These are phyloP conservation scores for Pythium sp. DNA, from an alignment of 352 stramenopile species.

Conservation along the genomic window DNA sequence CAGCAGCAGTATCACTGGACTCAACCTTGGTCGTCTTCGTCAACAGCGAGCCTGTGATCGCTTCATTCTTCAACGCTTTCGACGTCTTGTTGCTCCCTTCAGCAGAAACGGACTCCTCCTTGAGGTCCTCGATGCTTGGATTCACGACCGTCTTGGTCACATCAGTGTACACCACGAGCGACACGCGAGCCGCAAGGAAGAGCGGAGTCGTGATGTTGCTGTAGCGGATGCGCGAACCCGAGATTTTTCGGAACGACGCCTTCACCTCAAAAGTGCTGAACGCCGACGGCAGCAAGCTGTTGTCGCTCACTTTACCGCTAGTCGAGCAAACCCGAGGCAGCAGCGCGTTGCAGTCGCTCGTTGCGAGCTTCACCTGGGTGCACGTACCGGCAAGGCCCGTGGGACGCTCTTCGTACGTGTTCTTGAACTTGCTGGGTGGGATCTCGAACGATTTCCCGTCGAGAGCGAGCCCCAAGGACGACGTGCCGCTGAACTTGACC, in stretches of 20 bases:
- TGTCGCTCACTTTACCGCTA: neutral
- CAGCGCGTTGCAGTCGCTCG: neutral
- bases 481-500: slow-evolving; percentile 5
- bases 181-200: neutral
- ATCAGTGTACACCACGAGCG: neutral
- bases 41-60: slow-evolving; percentile 1
- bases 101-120: neutral
- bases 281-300: neutral
- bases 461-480: neutral
- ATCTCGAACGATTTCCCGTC: slow-evolving; percentile 6
- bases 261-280: slow-evolving; percentile 5
- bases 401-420: slow-evolving; percentile 1
- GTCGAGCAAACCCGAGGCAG: neutral
- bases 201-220: neutral
- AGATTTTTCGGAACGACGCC: neutral
- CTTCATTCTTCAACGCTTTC: neutral
- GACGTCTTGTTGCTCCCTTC: neutral
- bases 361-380: neutral
- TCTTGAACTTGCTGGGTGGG: slow-evolving; percentile 4
- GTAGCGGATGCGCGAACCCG: neutral
- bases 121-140: neutral
- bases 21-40: neutral
- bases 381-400: neutral
- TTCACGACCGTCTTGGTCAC: neutral
- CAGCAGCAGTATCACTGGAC: neutral